These are phyloP conservation scores for Claviceps fusiformis DNA, from an alignment of 2,329 filamentous ascomycete genomes.

Conservation along the genomic window DNA sequence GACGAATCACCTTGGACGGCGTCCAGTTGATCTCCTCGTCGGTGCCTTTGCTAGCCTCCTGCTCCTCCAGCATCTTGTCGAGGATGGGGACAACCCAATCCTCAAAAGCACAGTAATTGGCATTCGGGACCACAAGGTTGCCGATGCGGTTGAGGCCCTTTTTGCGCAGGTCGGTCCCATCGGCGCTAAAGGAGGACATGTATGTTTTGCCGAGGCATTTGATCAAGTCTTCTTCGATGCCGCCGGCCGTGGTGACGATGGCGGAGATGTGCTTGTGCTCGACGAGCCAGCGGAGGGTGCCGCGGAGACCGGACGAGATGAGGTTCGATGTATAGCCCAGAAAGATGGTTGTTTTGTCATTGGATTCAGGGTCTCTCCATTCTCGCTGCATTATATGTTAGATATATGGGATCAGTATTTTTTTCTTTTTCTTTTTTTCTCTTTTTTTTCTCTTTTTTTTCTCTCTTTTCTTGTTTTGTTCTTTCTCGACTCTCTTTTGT, in stretches of 20 bases:
- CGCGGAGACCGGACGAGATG: slow-evolving; percentile 87
- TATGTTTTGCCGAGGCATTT: slow-evolving; percentile 95
- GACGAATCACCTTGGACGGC: slow-evolving; percentile 78
- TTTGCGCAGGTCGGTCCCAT: slow-evolving; percentile 63
- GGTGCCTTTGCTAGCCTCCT: slow-evolving; percentile 62
- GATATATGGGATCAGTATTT: background rate
- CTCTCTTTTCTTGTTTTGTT: too few relatives aligned
- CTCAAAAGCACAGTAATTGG: slow-evolving; percentile 90
- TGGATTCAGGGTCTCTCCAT: slow-evolving; percentile 70
- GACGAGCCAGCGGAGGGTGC: slow-evolving; percentile 83
- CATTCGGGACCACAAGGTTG: slow-evolving; percentile 89
- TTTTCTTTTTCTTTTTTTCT: background rate
- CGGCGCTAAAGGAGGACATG: slow-evolving; percentile 69
- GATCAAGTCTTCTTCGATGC: slow-evolving; percentile 95
- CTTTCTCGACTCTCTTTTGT: too few relatives aligned
- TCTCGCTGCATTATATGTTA: slow-evolving; percentile 37
- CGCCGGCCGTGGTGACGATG: slow-evolving; percentile 90
- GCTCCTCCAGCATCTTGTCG: slow-evolving; percentile 87
- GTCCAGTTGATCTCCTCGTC: slow-evolving; percentile 76
- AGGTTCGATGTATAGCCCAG: slow-evolving; percentile 95
- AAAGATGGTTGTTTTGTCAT: slow-evolving; percentile 79
- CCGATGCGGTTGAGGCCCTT: slow-evolving; percentile 92
- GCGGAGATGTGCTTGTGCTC: slow-evolving; percentile 85
- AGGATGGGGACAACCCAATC: slow-evolving; percentile 95
- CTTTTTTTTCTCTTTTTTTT: background rate